These are phyloP conservation scores for Xylariaceae sp. DNA, from an alignment of 2,329 filamentous ascomycete species.

Conservation along the genomic window DNA sequence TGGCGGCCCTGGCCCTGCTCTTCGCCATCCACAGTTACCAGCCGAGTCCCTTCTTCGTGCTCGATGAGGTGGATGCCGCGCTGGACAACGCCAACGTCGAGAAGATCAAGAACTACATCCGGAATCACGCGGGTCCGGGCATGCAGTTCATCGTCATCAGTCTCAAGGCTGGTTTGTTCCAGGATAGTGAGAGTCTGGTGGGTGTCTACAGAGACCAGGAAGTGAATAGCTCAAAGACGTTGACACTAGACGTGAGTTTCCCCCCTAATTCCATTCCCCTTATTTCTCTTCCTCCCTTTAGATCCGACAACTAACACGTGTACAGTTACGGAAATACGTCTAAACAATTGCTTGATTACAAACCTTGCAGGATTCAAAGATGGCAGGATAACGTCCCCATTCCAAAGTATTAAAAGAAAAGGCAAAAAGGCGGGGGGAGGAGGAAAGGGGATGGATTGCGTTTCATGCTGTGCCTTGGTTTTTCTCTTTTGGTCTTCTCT, in stretches of 20 bases:
- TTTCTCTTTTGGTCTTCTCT: background rate
- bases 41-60: conserved; percentile 92
- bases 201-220: conserved; percentile 94
- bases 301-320: conserved; percentile 17
- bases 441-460: background rate
- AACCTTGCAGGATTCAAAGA: background rate
- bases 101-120: conserved; percentile 93
- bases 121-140: conserved; percentile 86
- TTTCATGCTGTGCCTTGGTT: background rate
- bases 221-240: conserved; percentile 82
- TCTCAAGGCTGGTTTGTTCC: conserved; percentile 91
- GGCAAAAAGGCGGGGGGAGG: background rate
- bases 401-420: background rate
- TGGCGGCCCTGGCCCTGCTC: conserved; percentile 91
- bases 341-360: conserved; percentile 2
- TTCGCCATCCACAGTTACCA: conserved; percentile 97
- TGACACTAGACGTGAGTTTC: conserved; percentile 87
- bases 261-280: background rate
- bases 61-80: conserved; percentile 96
- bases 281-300: background rate
- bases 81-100: conserved; percentile 97
- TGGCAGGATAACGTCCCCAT: background rate
- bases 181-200: conserved; percentile 91
- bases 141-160: conserved; percentile 99
- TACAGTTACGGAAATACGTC: conserved; percentile 29